Evolutionary conservation across 768 basidiomycete species (phyloP).

Genomic region (Boletus sensibilis): DNA sequence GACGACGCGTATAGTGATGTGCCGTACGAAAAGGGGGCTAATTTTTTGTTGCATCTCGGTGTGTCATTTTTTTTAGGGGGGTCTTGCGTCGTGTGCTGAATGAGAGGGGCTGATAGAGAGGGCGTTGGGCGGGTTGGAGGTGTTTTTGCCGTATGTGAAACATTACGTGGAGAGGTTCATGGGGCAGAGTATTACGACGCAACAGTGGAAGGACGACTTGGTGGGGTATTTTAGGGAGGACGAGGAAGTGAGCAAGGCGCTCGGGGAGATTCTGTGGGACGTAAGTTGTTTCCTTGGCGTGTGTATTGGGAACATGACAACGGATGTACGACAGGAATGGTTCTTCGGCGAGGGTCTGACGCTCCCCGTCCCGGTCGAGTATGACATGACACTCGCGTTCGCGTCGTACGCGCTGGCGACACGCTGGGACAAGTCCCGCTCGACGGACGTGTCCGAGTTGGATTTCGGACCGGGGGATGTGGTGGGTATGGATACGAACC

Average conservation of each 20-base stretch:
- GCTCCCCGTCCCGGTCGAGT: conserved; percentile 73
- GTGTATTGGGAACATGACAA: background rate
- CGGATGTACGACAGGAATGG: conserved; percentile 55
- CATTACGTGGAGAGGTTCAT: conserved; percentile 82
- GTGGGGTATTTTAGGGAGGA: conserved; percentile 65
- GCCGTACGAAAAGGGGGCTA: conserved; percentile 89
- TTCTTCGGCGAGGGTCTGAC: conserved; percentile 73
- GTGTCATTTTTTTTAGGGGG: conserved; percentile 14
- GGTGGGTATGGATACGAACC: conserved; percentile 64
- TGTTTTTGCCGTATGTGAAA: conserved; percentile 80
- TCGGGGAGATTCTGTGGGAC: conserved; percentile 77
- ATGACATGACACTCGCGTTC: conserved; percentile 69
- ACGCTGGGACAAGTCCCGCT: conserved; percentile 68
- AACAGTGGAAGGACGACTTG: conserved; percentile 80
- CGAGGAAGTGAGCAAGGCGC: conserved; percentile 54
- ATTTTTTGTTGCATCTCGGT: conserved; percentile 84
- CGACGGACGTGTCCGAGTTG: conserved; percentile 44
- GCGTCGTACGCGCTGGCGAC: conserved; percentile 70
- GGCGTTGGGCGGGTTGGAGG: conserved; percentile 39
- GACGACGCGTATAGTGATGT: conserved; percentile 75
- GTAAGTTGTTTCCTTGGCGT: conserved; percentile 40
- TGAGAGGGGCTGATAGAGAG: conserved; percentile 5
- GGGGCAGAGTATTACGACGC: conserved; percentile 79
- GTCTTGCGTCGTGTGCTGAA: background rate
- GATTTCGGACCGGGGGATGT: conserved; percentile 63